A percentile compares a stretch with the other conserved stretches of the same genome.
Evolutionary conservation across 1,139 yeast species (phyloP).

Genomic region (Yamadazyma mexicana): DNA sequence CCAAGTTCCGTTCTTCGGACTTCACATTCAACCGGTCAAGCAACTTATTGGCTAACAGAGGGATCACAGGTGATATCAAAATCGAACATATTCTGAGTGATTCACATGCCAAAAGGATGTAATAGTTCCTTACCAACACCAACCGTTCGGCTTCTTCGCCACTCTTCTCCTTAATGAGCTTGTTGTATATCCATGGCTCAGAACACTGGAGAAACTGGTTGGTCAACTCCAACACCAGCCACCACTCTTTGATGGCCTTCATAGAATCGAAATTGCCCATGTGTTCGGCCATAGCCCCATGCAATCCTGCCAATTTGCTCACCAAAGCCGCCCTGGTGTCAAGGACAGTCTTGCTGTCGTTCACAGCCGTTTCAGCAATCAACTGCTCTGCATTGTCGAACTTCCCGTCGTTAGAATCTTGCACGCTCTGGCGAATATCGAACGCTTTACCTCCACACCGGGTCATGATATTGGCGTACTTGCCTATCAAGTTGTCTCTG

Average conservation of each 20-base stretch:
- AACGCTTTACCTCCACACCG: slow-evolving; percentile 76
- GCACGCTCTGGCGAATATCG: slow-evolving; percentile 49
- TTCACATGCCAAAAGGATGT: slow-evolving; percentile 69
- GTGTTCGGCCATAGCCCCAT: slow-evolving; percentile 36
- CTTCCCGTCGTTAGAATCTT: slow-evolving; percentile 18
- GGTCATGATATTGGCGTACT: slow-evolving; percentile 76
- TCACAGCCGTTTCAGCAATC: slow-evolving; percentile 14
- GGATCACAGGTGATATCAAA: slow-evolving; percentile 70
- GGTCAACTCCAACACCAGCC: slow-evolving; percentile 60
- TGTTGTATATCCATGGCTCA: slow-evolving; percentile 58
- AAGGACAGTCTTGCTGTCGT: slow-evolving; percentile 13
- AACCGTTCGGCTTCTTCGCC: slow-evolving; percentile 14
- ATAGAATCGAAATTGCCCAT: slow-evolving; percentile 55
- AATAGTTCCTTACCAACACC: slow-evolving; percentile 43
- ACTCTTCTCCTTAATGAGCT: slow-evolving; percentile 26
- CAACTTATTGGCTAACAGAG: slow-evolving; percentile 56
- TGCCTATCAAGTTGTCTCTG: slow-evolving; percentile 72
- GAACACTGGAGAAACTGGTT: slow-evolving; percentile 61
- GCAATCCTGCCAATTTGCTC: slow-evolving; percentile 20
- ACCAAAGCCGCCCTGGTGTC: slow-evolving; percentile 13
- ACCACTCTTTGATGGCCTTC: slow-evolving; percentile 61
- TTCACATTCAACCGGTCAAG: slow-evolving; percentile 54
- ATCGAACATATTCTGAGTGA: slow-evolving; percentile 67
- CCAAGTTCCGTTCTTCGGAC: slow-evolving; percentile 36
- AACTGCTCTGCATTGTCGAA: slow-evolving; percentile 26